Base-by-base conservation (phyloP, 495 filamentous ascomycete species). In the Friedmanniomyces simplex region DNA sequence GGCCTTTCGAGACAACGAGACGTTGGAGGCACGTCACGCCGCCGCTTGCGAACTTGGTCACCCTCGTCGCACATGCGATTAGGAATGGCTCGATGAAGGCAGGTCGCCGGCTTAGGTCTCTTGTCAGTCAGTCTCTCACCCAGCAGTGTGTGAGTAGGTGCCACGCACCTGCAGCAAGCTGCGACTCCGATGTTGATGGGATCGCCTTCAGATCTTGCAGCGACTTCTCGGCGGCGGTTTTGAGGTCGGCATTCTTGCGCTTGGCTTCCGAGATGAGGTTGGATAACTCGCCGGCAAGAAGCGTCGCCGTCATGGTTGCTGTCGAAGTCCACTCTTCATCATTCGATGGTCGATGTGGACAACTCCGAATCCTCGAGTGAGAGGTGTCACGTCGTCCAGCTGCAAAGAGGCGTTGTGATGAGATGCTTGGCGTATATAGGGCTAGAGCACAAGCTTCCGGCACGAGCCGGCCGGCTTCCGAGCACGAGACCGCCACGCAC, bases 231-330 rank as follows among this genome's bases (percentile, higher is more conserved):
- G 93, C 89, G 32, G 93, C 91, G 79, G 85, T 85, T 76, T 88
- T 81, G 41, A 98, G 72, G 60, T 97, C 93, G 52, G 82, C 77
- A 70, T 95, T 84, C 72, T 94, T 97, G 60, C 91, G 82, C 71
- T 94, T 95, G 64, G 89, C 91, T 70, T 98, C 93, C 67, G 96
- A 91, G 52, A 96, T 86, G 63, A 98, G 80, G 72, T 87, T 95
- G 64, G 85, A 78, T 63, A 98, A 83, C 77, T 98, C 93, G 49
- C 85, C 81, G 62, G 84, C 85, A 61, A 98, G 79, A 56, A 97
- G 82, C 76, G 94, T 89, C 55, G 90, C 83, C 66, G 89, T 95
- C 93, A 98, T 98, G 22, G 28, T 32, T 34, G 24, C 25, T 49
- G 13, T 22, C 20, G 20, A 16, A 3, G 20, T 49, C 24, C 20